Conservation (phyloP, 208 protist genomes). For the Trypanosoma cruzi region DNA sequence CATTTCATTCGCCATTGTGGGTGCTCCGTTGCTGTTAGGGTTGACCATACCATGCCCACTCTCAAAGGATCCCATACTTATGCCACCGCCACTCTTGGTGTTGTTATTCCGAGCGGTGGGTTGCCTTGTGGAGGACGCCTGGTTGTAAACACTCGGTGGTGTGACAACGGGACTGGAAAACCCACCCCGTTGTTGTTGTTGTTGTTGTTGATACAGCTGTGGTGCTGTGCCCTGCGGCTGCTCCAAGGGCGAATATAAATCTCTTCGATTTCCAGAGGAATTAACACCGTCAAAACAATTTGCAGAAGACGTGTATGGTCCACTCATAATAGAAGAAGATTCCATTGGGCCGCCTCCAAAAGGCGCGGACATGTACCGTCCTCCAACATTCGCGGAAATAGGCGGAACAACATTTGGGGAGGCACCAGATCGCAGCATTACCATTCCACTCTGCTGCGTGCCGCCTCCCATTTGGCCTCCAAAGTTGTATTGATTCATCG, state of each 20-base stretch:
- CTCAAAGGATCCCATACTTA: conserved; percentile 3
- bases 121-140: background rate
- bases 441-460: conserved; percentile 3
- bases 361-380: conserved; percentile 10
- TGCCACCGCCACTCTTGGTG: background rate
- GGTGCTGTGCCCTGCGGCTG: background rate
- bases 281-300: conserved; percentile 22
- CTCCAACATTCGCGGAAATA: conserved; percentile 9
- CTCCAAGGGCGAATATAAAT: conserved; percentile 13
- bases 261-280: background rate
- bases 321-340: conserved; percentile 10
- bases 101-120: background rate
- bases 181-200: conserved; percentile 6
- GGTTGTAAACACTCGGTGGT: background rate
- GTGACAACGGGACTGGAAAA: conserved; percentile 3
- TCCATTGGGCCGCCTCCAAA: conserved; percentile 11
- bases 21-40: conserved; percentile 1
- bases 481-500: conserved; percentile 21
- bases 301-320: conserved; percentile 24
- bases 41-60: background rate
- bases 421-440: conserved; percentile 24
- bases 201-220: conserved; percentile 11
- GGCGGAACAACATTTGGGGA: conserved; percentile 18
- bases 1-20: background rate
- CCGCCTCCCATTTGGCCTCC: conserved; percentile 22